Base-by-base conservation (phyloP, 805 yeast species). In the Cyberlindnera bimundalis region DNA sequence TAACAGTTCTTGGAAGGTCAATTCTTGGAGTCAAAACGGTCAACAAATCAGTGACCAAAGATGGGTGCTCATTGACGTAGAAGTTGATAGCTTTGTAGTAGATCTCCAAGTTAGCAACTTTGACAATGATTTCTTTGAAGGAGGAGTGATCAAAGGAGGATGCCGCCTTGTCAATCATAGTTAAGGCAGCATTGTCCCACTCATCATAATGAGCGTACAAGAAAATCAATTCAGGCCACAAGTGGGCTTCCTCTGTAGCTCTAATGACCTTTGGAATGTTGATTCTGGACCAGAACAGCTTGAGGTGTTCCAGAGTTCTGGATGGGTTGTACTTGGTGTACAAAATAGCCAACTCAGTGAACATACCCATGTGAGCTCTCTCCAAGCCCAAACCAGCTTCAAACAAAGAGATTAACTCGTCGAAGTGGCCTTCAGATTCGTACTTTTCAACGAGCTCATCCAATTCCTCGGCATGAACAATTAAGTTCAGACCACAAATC, bases 301-400 rank as follows among this genome's bases (percentile, higher is more conserved):
- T 90, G 77, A 93, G 75, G 67, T 93, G 98, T 67, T 93, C 98
- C 88, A 87, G 85, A 40, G 95, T 85, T 67, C 80, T 84, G 37
- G 80, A 85, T 21, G 97, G 96, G 47, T 79, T 78, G 67, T 90
- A 93, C 64, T 90, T 91, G 51, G 95, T 77, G 70, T 91, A 93
- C 53, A 93, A 72, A 35, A 86, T 74, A 17, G 98, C 96, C 55
- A 93, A 75, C 66, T 90, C 97, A 10, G 99, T 93, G 64, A 93
- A 93, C 97, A 93, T 91, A 55, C 98, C 99, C 99, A 93, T 93
- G 62, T 93, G 99, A 28, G 99, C 99, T 64, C 99, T 85, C 72
- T 93, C 99, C 53, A 93, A 75, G 30, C 96, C 95, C 45, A 93
- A 75, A 51, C 98, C 98, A 56, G 89, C 91, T 67, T 93, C 99